A percentile compares a stretch with the other conserved stretches of the same genome.
Conservation (phyloP, 2,329 filamentous ascomycete genomes). For the Aspergillus sp. region DNA sequence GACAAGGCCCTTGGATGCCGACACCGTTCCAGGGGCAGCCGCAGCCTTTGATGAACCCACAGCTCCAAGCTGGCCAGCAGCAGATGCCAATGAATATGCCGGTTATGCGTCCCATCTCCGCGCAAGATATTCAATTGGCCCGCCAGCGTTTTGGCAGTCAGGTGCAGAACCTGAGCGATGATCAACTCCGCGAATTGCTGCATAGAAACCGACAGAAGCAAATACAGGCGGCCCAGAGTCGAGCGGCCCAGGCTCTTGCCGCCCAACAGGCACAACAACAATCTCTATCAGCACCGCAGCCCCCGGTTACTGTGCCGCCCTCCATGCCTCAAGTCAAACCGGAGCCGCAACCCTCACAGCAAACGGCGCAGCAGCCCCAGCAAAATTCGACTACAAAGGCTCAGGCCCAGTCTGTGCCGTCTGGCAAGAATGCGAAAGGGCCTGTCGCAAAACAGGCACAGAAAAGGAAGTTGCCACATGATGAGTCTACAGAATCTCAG, state of each 20-base stretch:
- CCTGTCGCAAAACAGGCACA: constrained; percentile 35
- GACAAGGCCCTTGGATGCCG: constrained; percentile 26
- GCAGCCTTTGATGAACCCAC: constrained; percentile 32
- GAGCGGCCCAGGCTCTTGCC: constrained; percentile 27
- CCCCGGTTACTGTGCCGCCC: constrained; percentile 24
- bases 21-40: constrained; percentile 30
- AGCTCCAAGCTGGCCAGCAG: constrained; percentile 32
- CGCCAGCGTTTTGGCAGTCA: constrained; percentile 40
- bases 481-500: constrained; percentile 50
- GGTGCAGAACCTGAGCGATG: constrained; percentile 41
- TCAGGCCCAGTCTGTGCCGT: constrained; percentile 33
- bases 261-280: constrained; percentile 30
- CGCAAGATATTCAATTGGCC: constrained; percentile 39
- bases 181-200: constrained; percentile 44
- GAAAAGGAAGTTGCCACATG: constrained; percentile 49
- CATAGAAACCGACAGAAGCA: constrained; percentile 40
- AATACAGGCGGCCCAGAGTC: constrained; percentile 35
- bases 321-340: constrained; percentile 28
- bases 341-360: constrained; percentile 15
- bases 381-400: constrained; percentile 32
- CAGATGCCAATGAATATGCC: constrained; percentile 32
- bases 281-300: constrained; percentile 27
- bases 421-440: constrained; percentile 31
- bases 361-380: constrained; percentile 26
- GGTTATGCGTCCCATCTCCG: constrained; percentile 37